A percentile compares a stretch with the other conserved stretches of the same genome.
Evolutionary conservation across 257 asterid species (phyloP).

Genomic region (Cruciata laevipes): DNA sequence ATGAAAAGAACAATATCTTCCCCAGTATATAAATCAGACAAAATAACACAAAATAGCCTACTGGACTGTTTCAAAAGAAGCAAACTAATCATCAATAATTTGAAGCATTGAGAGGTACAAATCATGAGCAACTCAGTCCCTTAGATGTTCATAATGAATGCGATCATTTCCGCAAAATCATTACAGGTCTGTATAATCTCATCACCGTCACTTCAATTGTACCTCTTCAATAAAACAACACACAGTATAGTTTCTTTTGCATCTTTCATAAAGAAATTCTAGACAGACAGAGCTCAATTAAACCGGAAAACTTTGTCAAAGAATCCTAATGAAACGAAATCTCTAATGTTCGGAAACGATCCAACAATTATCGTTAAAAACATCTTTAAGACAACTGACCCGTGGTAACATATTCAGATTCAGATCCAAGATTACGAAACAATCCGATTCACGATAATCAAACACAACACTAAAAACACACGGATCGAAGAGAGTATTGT

Average conservation of each 20-base stretch:
- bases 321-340: not conserved
- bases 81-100: not conserved
- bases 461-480: not conserved
- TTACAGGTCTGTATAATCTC: slow-evolving; percentile 32
- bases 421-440: not conserved
- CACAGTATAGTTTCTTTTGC: too few species aligned
- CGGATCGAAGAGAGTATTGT: not conserved
- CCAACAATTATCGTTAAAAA: too few species aligned
- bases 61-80: not conserved
- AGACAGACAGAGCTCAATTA: not conserved
- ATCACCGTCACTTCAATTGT: slow-evolving; percentile 13
- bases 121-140: slow-evolving; percentile 26
- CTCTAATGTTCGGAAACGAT: not conserved
- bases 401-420: not conserved
- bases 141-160: slow-evolving; percentile 27
- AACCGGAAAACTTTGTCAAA: not conserved
- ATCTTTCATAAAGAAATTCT: not conserved
- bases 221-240: not conserved
- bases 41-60: not conserved
- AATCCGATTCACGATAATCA: not conserved
- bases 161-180: slow-evolving; percentile 22
- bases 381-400: not conserved
- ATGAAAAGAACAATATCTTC: too few species aligned
- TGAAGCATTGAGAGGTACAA: not conserved
- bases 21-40: not conserved